Evolutionary conservation across 768 basidiomycete species (phyloP).

Genomic region (Hemileccinum impolitum): DNA sequence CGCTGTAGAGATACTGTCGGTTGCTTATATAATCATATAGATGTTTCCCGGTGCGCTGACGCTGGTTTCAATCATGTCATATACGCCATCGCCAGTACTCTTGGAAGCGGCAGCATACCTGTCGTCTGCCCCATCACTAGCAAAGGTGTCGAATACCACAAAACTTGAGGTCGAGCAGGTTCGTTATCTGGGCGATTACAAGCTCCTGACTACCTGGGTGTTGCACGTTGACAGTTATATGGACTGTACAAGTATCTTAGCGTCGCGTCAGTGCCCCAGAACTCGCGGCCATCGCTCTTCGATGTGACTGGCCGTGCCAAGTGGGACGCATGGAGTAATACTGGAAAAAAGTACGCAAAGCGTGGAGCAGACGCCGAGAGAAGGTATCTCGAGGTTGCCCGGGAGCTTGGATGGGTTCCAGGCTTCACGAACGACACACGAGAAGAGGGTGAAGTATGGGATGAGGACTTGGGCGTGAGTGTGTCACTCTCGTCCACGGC

Average conservation of each 20-base stretch:
- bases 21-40: slow-evolving; percentile 38
- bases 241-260: slow-evolving; percentile 79
- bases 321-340: slow-evolving; percentile 78
- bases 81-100: slow-evolving; percentile 43
- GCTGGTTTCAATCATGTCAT: slow-evolving; percentile 22
- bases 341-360: slow-evolving; percentile 47
- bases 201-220: slow-evolving; percentile 21
- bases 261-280: slow-evolving; percentile 50
- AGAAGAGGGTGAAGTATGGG: slow-evolving; percentile 39
- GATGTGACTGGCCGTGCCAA: slow-evolving; percentile 79
- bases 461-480: slow-evolving; percentile 36
- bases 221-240: slow-evolving; percentile 60
- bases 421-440: slow-evolving; percentile 15
- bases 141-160: slow-evolving; percentile 52
- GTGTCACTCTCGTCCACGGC: slow-evolving; percentile 21
- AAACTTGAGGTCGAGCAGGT: slow-evolving; percentile 69
- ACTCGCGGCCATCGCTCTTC: slow-evolving; percentile 68
- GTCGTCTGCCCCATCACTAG: slow-evolving; percentile 51
- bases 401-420: slow-evolving; percentile 64
- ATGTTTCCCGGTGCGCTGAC: slow-evolving; percentile 2
- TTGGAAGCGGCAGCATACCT: slow-evolving; percentile 62
- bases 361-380: slow-evolving; percentile 48
- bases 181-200: slow-evolving; percentile 11
- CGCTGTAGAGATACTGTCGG: not conserved
- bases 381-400: slow-evolving; percentile 68